Conservation (phyloP, 164 flowering plant species). For the Malania oleifera region DNA sequence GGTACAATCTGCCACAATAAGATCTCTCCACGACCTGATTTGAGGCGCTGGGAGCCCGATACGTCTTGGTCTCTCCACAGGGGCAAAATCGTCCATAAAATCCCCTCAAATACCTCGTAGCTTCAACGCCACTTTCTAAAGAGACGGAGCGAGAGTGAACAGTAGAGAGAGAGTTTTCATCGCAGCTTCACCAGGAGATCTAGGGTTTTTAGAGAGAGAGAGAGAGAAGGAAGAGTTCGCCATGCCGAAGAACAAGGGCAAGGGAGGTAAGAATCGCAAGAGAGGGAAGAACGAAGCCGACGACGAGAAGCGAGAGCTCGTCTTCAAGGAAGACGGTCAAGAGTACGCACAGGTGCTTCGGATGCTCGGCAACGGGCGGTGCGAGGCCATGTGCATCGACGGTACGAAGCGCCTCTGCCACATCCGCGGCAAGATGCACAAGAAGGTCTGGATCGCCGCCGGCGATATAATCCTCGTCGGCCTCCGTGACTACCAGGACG, state of each 20-base stretch:
- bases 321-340: constrained; percentile 73
- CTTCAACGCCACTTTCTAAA: too few species aligned
- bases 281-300: constrained; percentile 78
- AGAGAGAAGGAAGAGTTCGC: too few species aligned
- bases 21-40: too few species aligned
- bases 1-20: too few species aligned
- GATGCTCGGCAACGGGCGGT: constrained; percentile 67
- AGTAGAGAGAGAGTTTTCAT: background rate
- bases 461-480: constrained; percentile 66
- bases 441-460: constrained; percentile 72
- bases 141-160: background rate
- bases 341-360: constrained; percentile 65
- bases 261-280: constrained; percentile 77
- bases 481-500: constrained; percentile 62
- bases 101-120: too few species aligned
- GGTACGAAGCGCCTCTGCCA: constrained; percentile 55
- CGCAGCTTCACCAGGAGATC: too few species aligned
- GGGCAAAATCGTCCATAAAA: too few species aligned
- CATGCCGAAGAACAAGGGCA: constrained; percentile 81
- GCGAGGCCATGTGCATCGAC: constrained; percentile 62
- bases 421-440: constrained; percentile 68
- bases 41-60: too few species aligned
- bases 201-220: constrained; percentile 7
- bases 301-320: constrained; percentile 65
- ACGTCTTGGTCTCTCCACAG: too few species aligned